Conservation (phyloP, 2,329 filamentous ascomycete genomes). For the Monosporascus sp. region DNA sequence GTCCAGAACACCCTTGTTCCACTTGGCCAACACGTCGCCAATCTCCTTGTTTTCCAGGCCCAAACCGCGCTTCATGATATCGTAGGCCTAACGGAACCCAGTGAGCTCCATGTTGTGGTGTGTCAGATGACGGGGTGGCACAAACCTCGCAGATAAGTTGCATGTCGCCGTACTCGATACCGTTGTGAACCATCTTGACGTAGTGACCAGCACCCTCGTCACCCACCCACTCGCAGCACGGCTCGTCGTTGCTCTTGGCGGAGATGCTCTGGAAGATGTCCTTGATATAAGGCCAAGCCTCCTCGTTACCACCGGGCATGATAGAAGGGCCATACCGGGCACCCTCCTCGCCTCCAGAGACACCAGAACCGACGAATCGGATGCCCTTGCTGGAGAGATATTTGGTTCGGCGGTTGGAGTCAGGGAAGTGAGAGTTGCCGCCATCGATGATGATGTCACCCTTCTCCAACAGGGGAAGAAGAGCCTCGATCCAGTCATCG, state of each 20-base stretch:
- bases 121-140: not conserved
- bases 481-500: constrained; percentile 96
- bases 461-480: constrained; percentile 74
- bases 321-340: constrained; percentile 94
- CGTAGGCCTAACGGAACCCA: constrained; percentile 68
- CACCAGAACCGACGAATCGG: constrained; percentile 92
- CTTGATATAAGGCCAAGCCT: constrained; percentile 97
- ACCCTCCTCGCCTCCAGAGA: constrained; percentile 99
- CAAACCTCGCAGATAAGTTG: constrained; percentile 97
- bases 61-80: constrained; percentile 98
- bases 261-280: constrained; percentile 97
- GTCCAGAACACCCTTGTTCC: constrained; percentile 98
- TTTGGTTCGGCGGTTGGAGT: constrained; percentile 93
- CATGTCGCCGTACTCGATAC: constrained; percentile 99
- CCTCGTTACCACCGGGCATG: constrained; percentile 98
- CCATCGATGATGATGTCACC: constrained; percentile 99
- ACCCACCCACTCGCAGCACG: constrained; percentile 99
- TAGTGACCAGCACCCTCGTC: constrained; percentile 99
- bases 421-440: constrained; percentile 98
- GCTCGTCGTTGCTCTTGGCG: constrained; percentile 93
- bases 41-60: constrained; percentile 90
- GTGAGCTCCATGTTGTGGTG: constrained; percentile 6
- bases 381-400: constrained; percentile 86
- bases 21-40: constrained; percentile 86
- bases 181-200: constrained; percentile 99